Conservation (phyloP, 257 asterid genomes). For the Thymus mandschuricus region DNA sequence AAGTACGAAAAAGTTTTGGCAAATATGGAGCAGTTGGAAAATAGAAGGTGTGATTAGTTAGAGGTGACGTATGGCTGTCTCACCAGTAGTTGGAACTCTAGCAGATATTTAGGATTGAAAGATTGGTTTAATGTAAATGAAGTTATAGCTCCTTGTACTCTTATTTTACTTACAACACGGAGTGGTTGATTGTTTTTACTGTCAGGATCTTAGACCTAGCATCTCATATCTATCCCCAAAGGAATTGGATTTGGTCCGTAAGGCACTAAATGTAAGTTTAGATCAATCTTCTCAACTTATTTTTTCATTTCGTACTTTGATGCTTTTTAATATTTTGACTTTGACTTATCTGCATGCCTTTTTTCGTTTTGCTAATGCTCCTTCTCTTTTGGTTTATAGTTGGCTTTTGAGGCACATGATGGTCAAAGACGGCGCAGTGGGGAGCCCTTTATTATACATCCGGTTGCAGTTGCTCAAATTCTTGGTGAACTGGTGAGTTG, state of each 20-base stretch:
- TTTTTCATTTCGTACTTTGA: background rate
- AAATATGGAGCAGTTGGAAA: background rate
- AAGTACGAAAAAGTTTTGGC: background rate
- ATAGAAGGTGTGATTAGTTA: background rate
- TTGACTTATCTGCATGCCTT: background rate
- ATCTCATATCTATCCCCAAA: slow-evolving; percentile 74
- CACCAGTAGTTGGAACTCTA: background rate
- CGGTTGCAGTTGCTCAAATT: slow-evolving; percentile 95
- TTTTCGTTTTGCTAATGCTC: background rate
- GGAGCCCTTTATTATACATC: slow-evolving; percentile 90
- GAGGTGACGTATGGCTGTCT: slow-evolving; percentile 14
- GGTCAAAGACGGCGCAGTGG: slow-evolving; percentile 98
- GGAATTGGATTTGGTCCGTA: slow-evolving; percentile 74
- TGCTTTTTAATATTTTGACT: background rate
- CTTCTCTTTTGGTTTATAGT: slow-evolving; percentile 27
- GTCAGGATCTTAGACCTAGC: slow-evolving; percentile 76
- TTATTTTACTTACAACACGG: slow-evolving; percentile 4
- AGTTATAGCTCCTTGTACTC: background rate
- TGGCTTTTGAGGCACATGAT: slow-evolving; percentile 93
- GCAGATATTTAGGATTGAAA: slow-evolving; percentile 20
- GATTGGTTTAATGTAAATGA: slow-evolving; percentile 8
- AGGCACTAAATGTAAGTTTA: slow-evolving; percentile 72
- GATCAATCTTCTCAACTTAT: background rate
- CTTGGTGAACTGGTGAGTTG: slow-evolving; percentile 86
- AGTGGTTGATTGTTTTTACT: slow-evolving; percentile 27